Percentiles rank a stretch among this genome's conserved stretches.
Evolutionary conservation across 1,284 basidiomycete genomes (phyloP).

Genomic region (Ganoderma resinaceum): DNA sequence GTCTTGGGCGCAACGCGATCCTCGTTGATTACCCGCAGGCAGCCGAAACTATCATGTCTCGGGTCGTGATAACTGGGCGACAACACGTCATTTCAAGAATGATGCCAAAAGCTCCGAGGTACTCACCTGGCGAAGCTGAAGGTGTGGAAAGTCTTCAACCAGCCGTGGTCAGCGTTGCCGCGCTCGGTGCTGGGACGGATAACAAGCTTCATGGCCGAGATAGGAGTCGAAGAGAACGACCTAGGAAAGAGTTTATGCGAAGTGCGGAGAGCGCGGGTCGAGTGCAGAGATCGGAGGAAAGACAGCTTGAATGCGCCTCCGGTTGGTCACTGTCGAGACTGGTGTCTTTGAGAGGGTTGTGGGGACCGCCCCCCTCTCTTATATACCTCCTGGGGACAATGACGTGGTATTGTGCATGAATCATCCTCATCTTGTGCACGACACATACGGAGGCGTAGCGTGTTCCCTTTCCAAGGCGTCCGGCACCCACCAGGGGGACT

Average conservation of each 20-base stretch:
- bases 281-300: conserved; percentile 5
- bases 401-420: conserved; percentile 17
- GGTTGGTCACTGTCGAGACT: neutral
- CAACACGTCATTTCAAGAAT: neutral
- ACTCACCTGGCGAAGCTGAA: conserved; percentile 82
- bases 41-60: conserved; percentile 62
- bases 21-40: conserved; percentile 87
- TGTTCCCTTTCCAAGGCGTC: conserved; percentile 27
- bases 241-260: neutral
- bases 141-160: conserved; percentile 92
- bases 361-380: conserved; percentile 6
- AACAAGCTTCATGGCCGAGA: conserved; percentile 49
- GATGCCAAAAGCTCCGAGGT: neutral
- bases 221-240: conserved; percentile 13
- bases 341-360: conserved; percentile 12
- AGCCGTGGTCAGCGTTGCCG: conserved; percentile 85
- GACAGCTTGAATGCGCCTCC: conserved; percentile 15
- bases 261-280: conserved; percentile 10
- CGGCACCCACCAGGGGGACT: conserved; percentile 26
- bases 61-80: conserved; percentile 66
- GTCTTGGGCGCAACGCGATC: conserved; percentile 81
- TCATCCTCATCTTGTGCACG: conserved; percentile 19
- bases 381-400: conserved; percentile 15
- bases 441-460: conserved; percentile 4
- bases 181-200: conserved; percentile 71